A percentile compares a stretch with the other conserved stretches of the same genome.
Evolutionary conservation across 2,329 filamentous ascomycete species (phyloP).

Genomic region (Thelonectria discophora): DNA sequence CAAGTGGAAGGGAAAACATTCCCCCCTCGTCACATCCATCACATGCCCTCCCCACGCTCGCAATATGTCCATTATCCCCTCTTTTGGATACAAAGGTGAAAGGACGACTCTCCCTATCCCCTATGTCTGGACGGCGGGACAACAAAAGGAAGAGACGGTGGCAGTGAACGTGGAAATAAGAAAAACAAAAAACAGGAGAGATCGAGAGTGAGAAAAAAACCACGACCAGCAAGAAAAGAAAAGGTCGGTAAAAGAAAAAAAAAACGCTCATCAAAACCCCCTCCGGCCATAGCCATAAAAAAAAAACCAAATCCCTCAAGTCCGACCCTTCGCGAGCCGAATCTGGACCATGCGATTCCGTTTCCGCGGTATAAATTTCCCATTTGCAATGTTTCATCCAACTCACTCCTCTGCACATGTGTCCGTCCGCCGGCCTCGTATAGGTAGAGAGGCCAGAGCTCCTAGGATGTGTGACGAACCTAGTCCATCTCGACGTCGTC

Average conservation of each 20-base stretch:
- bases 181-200: constrained; percentile 18
- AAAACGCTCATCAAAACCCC: constrained; percentile 33
- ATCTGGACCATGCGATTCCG: constrained; percentile 18
- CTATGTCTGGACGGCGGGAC: constrained; percentile 19
- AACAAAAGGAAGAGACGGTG: constrained; percentile 29
- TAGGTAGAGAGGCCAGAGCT: neutral
- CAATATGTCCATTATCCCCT: constrained; percentile 12
- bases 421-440: neutral
- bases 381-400: constrained; percentile 21
- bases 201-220: constrained; percentile 24
- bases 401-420: constrained; percentile 9
- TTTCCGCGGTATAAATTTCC: constrained; percentile 11
- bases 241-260: constrained; percentile 26
- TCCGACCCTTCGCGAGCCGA: constrained; percentile 8
- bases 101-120: constrained; percentile 22
- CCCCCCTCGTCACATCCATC: constrained; percentile 19
- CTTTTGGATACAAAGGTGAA: constrained; percentile 8
- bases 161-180: constrained; percentile 21
- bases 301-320: constrained; percentile 12
- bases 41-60: constrained; percentile 20
- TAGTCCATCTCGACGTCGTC: constrained; percentile 47
- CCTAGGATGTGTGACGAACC: too few relatives aligned
- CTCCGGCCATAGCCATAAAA: constrained; percentile 25
- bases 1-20: constrained; percentile 29
- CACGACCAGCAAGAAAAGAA: constrained; percentile 21